These are phyloP conservation scores for Geotrichum histeridarum DNA, from an alignment of 1,139 yeast species.

Conservation along the genomic window DNA sequence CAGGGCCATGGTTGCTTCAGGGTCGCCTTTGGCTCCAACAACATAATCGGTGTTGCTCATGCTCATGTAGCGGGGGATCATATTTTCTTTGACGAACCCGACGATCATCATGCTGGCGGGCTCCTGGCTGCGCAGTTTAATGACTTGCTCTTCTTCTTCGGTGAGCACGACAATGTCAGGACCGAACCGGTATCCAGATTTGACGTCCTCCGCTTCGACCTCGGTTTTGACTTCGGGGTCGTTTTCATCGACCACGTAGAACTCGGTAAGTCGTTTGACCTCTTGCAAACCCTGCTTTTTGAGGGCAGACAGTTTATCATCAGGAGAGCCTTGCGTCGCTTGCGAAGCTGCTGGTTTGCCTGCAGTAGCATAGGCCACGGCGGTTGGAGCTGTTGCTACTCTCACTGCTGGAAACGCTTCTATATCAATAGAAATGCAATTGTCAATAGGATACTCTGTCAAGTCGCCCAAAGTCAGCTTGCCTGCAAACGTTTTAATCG, in stretches of 20 bases:
- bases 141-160: slow-evolving; percentile 42
- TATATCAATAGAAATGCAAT: slow-evolving; percentile 38
- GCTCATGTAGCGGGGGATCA: slow-evolving; percentile 55
- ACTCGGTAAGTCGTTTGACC: slow-evolving; percentile 23
- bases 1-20: slow-evolving; percentile 47
- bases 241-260: slow-evolving; percentile 20
- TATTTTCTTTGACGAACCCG: slow-evolving; percentile 49
- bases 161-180: slow-evolving; percentile 51
- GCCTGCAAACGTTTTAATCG: slow-evolving; percentile 42
- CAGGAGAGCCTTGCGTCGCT: neutral
- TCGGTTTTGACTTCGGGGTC: neutral
- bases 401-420: slow-evolving; percentile 66
- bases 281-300: slow-evolving; percentile 24
- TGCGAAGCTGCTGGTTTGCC: neutral
- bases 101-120: slow-evolving; percentile 48
- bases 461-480: slow-evolving; percentile 41
- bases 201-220: slow-evolving; percentile 3
- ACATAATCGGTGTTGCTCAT: slow-evolving; percentile 57
- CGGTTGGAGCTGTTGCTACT: slow-evolving; percentile 40
- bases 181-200: slow-evolving; percentile 65
- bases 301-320: neutral
- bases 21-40: slow-evolving; percentile 45
- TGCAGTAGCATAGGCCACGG: slow-evolving; percentile 31
- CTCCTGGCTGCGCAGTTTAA: slow-evolving; percentile 27
- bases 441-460: slow-evolving; percentile 23